Conservation (phyloP, 2,329 filamentous ascomycete species). For the Aspergillus udagawae region DNA sequence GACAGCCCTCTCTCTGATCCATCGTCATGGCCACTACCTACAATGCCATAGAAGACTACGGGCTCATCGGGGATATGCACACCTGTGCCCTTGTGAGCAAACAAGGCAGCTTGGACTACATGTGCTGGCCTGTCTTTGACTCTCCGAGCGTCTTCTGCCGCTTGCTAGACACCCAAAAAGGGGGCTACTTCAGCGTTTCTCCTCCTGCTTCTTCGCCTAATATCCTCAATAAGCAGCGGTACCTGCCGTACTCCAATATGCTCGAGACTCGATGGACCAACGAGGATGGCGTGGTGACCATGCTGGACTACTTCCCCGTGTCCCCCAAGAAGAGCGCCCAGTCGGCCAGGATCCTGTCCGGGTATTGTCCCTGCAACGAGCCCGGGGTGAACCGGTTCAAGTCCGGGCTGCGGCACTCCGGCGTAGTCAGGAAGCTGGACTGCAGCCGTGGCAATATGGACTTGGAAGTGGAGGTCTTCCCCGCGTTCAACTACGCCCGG, state of each 20-base stretch:
- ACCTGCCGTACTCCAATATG: conserved; percentile 70
- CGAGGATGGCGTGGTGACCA: conserved; percentile 68
- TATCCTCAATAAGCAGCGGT: conserved; percentile 70
- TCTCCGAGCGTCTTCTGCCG: conserved; percentile 72
- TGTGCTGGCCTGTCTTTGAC: conserved; percentile 81
- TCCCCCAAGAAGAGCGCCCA: conserved; percentile 55
- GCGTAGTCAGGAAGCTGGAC: conserved; percentile 65
- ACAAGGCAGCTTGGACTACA: conserved; percentile 69
- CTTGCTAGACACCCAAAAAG: conserved; percentile 69
- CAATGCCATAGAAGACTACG: conserved; percentile 66
- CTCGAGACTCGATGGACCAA: conserved; percentile 74
- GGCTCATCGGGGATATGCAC: conserved; percentile 75
- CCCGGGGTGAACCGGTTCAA: conserved; percentile 49
- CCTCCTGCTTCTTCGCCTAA: conserved; percentile 46
- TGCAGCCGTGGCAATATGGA: conserved; percentile 65
- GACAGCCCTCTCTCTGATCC: neutral
- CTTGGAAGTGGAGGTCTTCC: conserved; percentile 67
- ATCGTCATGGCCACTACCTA: conserved; percentile 13
- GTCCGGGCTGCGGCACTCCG: conserved; percentile 38
- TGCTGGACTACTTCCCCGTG: conserved; percentile 73
- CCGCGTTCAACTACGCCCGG: conserved; percentile 66
- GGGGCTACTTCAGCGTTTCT: conserved; percentile 66
- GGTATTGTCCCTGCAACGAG: conserved; percentile 33
- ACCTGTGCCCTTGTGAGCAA: conserved; percentile 73
- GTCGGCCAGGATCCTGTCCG: conserved; percentile 25